phyloP scores from a whole-genome alignment of 208 protist genomes.

The Acanthamoeba royreba region DNA sequence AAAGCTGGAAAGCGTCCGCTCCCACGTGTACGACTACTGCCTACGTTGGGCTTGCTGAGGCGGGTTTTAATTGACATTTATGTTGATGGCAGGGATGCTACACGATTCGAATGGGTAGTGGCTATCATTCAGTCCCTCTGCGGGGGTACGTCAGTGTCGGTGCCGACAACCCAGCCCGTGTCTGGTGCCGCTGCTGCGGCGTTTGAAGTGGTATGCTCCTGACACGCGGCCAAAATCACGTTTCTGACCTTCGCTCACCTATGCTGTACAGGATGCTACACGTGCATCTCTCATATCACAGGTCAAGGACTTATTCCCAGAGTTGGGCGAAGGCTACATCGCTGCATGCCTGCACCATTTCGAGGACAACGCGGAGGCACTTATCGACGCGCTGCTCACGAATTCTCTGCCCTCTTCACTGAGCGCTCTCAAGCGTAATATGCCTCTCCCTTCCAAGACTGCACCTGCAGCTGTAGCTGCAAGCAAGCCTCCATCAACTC shows the following conservation, averaged over 20 bases:
- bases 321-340: constrained; percentile 46
- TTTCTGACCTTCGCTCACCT: background rate
- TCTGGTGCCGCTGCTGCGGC: background rate
- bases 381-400: constrained; percentile 25
- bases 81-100: background rate
- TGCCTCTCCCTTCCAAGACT: background rate
- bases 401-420: background rate
- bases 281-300: constrained; percentile 42
- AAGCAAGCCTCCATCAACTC: background rate
- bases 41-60: background rate
- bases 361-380: background rate
- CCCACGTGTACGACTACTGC: background rate
- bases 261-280: background rate
- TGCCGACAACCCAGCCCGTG: background rate
- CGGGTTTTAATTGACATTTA: background rate
- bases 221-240: background rate
- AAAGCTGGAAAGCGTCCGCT: background rate
- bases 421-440: background rate
- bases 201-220: constrained; percentile 23
- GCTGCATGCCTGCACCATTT: background rate
- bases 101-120: constrained; percentile 7
- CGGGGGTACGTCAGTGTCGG: background rate
- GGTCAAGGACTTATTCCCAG: constrained; percentile 25
- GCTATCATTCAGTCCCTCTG: constrained; percentile 12
- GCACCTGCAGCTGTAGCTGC: background rate